Percentiles rank a stretch among this genome's conserved stretches.
These are phyloP conservation scores for Aspergillus sparsus DNA, from an alignment of 495 filamentous ascomycete genomes.

Conservation along the genomic window DNA sequence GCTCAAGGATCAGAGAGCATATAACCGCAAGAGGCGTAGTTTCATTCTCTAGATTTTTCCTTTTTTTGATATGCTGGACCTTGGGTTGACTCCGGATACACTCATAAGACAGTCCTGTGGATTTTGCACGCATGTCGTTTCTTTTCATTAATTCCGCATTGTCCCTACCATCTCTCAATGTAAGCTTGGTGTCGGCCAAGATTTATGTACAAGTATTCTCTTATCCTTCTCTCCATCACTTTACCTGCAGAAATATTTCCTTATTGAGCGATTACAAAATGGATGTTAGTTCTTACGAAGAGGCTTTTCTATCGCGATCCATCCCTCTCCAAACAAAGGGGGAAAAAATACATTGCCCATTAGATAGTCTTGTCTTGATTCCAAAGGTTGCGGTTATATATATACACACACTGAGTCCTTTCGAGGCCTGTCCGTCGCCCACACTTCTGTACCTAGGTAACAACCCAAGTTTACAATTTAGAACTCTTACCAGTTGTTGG, in stretches of 20 bases:
- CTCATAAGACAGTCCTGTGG: too few relatives aligned
- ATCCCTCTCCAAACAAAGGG: too few relatives aligned
- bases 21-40: constrained; percentile 82
- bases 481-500: constrained; percentile 25
- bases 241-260: neutral
- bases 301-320: too few relatives aligned
- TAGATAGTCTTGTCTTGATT: too few relatives aligned
- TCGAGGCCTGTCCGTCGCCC: too few relatives aligned
- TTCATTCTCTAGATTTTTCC: constrained; percentile 45
- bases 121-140: neutral
- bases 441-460: too few relatives aligned
- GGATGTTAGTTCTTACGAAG: too few relatives aligned
- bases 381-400: too few relatives aligned
- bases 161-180: neutral
- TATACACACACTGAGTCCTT: too few relatives aligned
- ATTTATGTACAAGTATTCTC: constrained; percentile 27
- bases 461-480: constrained; percentile 31
- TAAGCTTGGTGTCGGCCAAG: constrained; percentile 6
- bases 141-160: constrained; percentile 14
- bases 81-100: neutral
- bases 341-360: too few relatives aligned
- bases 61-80: neutral
- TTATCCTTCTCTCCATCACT: too few relatives aligned
- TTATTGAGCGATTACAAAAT: neutral
- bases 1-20: constrained; percentile 97